These are phyloP conservation scores for Hypoxylon lenormandii DNA, from an alignment of 495 filamentous ascomycete species.

Conservation along the genomic window DNA sequence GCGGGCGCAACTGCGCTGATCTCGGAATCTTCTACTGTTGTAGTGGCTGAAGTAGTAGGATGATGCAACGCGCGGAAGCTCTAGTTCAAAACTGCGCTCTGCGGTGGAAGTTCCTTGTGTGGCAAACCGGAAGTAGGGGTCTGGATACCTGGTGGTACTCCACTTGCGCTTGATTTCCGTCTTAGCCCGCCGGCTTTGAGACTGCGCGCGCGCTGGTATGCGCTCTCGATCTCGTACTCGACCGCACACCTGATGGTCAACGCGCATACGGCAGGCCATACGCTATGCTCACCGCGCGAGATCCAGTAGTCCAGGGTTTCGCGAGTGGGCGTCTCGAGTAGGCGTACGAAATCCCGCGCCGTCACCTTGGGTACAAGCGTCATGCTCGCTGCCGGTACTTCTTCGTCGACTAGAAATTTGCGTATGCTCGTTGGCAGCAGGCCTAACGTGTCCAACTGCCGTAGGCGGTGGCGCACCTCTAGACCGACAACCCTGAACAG, in stretches of 20 bases:
- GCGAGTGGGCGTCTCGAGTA: constrained; percentile 83
- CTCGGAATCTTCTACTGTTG: neutral
- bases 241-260: constrained; percentile 85
- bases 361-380: constrained; percentile 86
- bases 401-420: constrained; percentile 87
- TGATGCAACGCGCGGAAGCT: constrained; percentile 5
- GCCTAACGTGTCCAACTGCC: constrained; percentile 81
- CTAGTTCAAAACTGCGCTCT: constrained; percentile 11
- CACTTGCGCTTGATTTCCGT: constrained; percentile 53
- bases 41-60: constrained; percentile 2
- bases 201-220: constrained; percentile 81
- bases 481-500: constrained; percentile 75
- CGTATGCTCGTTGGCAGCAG: constrained; percentile 76
- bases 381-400: constrained; percentile 80
- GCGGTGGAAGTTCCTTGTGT: constrained; percentile 4
- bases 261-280: constrained; percentile 91
- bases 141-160: constrained; percentile 5
- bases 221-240: constrained; percentile 85
- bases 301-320: constrained; percentile 87
- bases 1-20: neutral
- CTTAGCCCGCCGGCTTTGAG: constrained; percentile 62
- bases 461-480: constrained; percentile 84
- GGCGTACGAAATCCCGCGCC: constrained; percentile 74
- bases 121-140: neutral
- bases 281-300: constrained; percentile 81